These are phyloP conservation scores for Nemania sp. DNA, from an alignment of 2,329 filamentous ascomycete genomes.

Conservation along the genomic window DNA sequence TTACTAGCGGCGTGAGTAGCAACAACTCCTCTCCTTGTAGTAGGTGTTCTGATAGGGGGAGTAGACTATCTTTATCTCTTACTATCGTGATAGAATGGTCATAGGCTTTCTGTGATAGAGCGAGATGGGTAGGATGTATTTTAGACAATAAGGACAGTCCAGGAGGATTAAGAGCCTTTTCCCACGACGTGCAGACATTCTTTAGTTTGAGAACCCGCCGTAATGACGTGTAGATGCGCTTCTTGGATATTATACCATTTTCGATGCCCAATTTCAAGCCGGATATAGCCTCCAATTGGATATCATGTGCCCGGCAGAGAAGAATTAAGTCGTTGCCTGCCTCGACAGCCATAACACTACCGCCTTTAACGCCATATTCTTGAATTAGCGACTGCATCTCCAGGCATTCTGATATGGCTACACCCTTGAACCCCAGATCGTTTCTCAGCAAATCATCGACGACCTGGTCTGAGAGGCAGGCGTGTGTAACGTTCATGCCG, in stretches of 20 bases:
- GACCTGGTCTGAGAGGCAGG: slow-evolving; percentile 91
- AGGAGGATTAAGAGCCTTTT: slow-evolving; percentile 87
- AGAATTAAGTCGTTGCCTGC: slow-evolving; percentile 94
- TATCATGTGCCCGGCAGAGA: slow-evolving; percentile 86
- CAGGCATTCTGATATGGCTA: slow-evolving; percentile 93
- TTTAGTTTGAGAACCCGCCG: slow-evolving; percentile 84
- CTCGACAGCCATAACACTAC: slow-evolving; percentile 97
- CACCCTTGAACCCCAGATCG: slow-evolving; percentile 89
- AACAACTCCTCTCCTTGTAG: slow-evolving; percentile 90
- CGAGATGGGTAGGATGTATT: slow-evolving; percentile 84
- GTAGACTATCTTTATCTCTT: slow-evolving; percentile 84
- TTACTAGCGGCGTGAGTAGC: slow-evolving; percentile 87
- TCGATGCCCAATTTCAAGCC: slow-evolving; percentile 90
- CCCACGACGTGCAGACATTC: slow-evolving; percentile 87
- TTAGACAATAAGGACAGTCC: slow-evolving; percentile 81
- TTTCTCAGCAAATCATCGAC: slow-evolving; percentile 90
- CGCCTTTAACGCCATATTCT: slow-evolving; percentile 96
- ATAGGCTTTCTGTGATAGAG: slow-evolving; percentile 86
- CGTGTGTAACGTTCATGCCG: slow-evolving; percentile 94
- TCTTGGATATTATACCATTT: slow-evolving; percentile 86
- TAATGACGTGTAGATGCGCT: slow-evolving; percentile 83
- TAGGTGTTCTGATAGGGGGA: slow-evolving; percentile 85
- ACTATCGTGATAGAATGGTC: slow-evolving; percentile 94
- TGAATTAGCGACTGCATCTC: slow-evolving; percentile 97
- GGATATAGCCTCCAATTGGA: slow-evolving; percentile 91